These are phyloP conservation scores for Arabis alpina DNA, from an alignment of 345 rosid species.

Conservation along the genomic window DNA sequence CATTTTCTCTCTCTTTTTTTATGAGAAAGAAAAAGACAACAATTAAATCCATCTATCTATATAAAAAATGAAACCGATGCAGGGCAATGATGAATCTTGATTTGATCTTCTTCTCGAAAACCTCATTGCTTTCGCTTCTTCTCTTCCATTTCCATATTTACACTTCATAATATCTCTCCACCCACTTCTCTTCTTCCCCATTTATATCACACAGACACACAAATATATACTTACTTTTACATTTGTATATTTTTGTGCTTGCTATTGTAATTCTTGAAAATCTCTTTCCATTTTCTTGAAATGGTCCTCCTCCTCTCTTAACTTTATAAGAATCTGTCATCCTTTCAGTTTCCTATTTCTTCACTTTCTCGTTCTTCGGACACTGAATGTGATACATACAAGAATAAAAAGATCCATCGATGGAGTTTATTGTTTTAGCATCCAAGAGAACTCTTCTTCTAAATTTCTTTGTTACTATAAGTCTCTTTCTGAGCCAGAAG, in stretches of 20 bases:
- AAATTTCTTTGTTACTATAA: slow-evolving; percentile 34
- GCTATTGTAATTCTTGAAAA: slow-evolving; percentile 13
- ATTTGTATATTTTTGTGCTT: slow-evolving; percentile 33
- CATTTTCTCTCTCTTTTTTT: slow-evolving; percentile 12
- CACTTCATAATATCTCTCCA: slow-evolving; percentile 53
- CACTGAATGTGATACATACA: slow-evolving; percentile 53
- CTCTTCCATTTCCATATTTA: slow-evolving; percentile 47
- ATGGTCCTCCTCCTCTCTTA: slow-evolving; percentile 25
- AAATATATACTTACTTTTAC: slow-evolving; percentile 22
- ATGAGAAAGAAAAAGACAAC: slow-evolving; percentile 33
- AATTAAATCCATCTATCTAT: slow-evolving; percentile 30
- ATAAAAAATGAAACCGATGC: slow-evolving; percentile 36
- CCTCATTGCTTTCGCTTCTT: slow-evolving; percentile 41
- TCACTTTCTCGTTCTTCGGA: slow-evolving; percentile 39
- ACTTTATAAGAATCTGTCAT: slow-evolving; percentile 17
- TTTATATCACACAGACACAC: slow-evolving; percentile 46
- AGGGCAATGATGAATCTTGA: slow-evolving; percentile 43
- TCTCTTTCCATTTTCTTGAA: slow-evolving; percentile 39
- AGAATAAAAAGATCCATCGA: slow-evolving; percentile 38
- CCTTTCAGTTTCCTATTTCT: slow-evolving; percentile 34
- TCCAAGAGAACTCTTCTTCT: slow-evolving; percentile 35
- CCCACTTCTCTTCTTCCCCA: slow-evolving; percentile 61
- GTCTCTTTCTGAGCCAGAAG: slow-evolving; percentile 35
- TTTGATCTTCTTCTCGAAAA: slow-evolving; percentile 43
- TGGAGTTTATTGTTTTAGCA: slow-evolving; percentile 28